Conservation (phyloP, 2,329 filamentous ascomycete species). For the Cladophialophora carrionii region DNA sequence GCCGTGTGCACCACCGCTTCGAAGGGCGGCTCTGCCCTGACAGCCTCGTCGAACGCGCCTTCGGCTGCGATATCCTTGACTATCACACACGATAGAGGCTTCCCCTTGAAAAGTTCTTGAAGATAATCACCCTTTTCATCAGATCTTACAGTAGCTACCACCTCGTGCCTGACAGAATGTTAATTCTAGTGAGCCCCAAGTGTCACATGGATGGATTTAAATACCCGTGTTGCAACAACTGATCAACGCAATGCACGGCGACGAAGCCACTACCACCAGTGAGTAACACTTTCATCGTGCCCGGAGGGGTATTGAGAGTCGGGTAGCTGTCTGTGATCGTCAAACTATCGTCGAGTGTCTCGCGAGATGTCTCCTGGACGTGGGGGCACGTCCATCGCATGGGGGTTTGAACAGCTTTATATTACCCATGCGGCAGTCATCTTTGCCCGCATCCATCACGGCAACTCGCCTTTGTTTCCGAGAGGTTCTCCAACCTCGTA, state of each 20-base stretch:
- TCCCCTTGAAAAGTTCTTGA: slow-evolving; percentile 33
- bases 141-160: slow-evolving; percentile 40
- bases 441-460: background rate
- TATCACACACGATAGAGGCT: slow-evolving; percentile 17
- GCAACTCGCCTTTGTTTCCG: slow-evolving; percentile 4
- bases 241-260: slow-evolving; percentile 26
- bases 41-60: slow-evolving; percentile 48
- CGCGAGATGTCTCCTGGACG: background rate
- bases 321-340: background rate
- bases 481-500: slow-evolving; percentile 4
- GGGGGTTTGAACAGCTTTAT: background rate
- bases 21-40: slow-evolving; percentile 57
- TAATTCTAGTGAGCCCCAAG: slow-evolving; percentile 1
- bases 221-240: slow-evolving; percentile 28
- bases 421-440: background rate
- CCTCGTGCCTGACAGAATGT: slow-evolving; percentile 24
- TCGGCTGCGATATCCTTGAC: slow-evolving; percentile 27
- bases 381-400: background rate
- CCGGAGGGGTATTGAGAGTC: background rate
- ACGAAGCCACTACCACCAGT: slow-evolving; percentile 34
- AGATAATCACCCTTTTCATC: slow-evolving; percentile 39
- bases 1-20: slow-evolving; percentile 75
- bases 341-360: background rate
- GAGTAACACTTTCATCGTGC: slow-evolving; percentile 30
- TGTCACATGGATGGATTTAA: background rate